These are phyloP conservation scores for Rhynchosporium graminicola DNA, from an alignment of 2,329 filamentous ascomycete genomes.

Conservation along the genomic window DNA sequence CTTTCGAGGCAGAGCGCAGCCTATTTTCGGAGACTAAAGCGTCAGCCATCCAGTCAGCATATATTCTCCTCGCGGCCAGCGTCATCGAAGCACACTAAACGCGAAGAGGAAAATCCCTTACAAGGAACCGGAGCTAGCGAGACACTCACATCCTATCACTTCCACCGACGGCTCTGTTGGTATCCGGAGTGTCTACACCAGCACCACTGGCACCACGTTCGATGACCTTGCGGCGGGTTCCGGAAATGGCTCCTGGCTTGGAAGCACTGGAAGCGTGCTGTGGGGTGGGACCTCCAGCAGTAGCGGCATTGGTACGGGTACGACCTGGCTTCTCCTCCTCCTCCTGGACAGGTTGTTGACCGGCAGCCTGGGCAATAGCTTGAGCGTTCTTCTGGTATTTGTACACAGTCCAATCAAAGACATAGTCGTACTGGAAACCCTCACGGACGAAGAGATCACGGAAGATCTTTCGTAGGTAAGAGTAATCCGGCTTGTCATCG, in stretches of 20 bases:
- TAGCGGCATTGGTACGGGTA: slow-evolving; percentile 65
- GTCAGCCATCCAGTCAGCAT: slow-evolving; percentile 79
- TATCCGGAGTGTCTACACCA: slow-evolving; percentile 67
- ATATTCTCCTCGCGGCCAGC: slow-evolving; percentile 71
- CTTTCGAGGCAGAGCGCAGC: slow-evolving; percentile 81
- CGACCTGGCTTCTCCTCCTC: slow-evolving; percentile 76
- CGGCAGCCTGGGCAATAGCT: slow-evolving; percentile 83
- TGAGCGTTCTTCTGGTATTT: slow-evolving; percentile 99
- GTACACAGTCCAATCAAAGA: slow-evolving; percentile 99
- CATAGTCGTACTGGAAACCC: slow-evolving; percentile 99
- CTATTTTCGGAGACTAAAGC: slow-evolving; percentile 80
- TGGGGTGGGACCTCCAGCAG: slow-evolving; percentile 59
- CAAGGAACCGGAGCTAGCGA: slow-evolving; percentile 59
- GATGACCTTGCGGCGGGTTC: slow-evolving; percentile 81
- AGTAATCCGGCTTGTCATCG: slow-evolving; percentile 99
- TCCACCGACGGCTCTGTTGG: slow-evolving; percentile 73
- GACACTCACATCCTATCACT: slow-evolving; percentile 96
- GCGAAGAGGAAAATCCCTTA: slow-evolving; percentile 86
- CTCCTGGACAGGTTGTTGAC: slow-evolving; percentile 64
- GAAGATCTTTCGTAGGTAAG: slow-evolving; percentile 99
- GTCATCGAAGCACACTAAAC: slow-evolving; percentile 75
- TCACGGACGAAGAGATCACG: slow-evolving; percentile 98
- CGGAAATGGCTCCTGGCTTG: slow-evolving; percentile 73
- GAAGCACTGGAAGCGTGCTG: slow-evolving; percentile 55
- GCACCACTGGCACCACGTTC: slow-evolving; percentile 60